Base-by-base conservation (phyloP, 228 moss, liverwort and hornwort species). In the Sphagnum magellanicum region DNA sequence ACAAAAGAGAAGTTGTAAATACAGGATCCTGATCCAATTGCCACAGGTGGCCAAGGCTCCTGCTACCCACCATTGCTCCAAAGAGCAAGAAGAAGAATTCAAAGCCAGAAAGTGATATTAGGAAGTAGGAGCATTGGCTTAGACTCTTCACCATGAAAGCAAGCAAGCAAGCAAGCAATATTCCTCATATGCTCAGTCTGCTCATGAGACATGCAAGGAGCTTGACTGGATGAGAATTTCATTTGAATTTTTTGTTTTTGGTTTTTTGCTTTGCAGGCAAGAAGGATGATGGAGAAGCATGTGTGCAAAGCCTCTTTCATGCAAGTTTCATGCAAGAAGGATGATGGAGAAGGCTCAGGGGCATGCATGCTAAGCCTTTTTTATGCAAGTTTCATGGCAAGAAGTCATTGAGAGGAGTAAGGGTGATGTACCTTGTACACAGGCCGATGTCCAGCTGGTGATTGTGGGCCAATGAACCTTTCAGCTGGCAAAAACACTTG, bases 401-500 rank as follows among this genome's bases (percentile, higher is more conserved):
- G 11, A 59, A 59, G 15, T 15, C 59, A 59, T 59, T 59, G 1
- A 11, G 11, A 15, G 11, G 15, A 11, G 11, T 15, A 11, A 59
- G 15, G 11, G 59, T 11, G 59, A 32, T 32, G 32, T 16, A 85
- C 88, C 83, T 78, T 88, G 79, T 88, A 90, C 46, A 87, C 65
- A 60, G 90, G 88, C 52, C 90, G 85, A 74, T 90, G 87, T 79
- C 90, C 90, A 66, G 81, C 78, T 51, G 87, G 87, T 58, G 83
- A 83, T 14, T 80, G 80, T 65, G 87, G 87, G 63, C 87, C 87
- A 76, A 83, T 72, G 81, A 78, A 80, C 48, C 78, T 76, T 74
- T 87, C 87, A 70, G 83, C 87, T 50, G 87, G 87, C 69, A 87
- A 66, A 59, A 83, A 65, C 47, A 81, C 57, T 63, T 61, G 78